Evolutionary conservation across 306 rosid species (phyloP).

Genomic region (Medicago arabica): DNA sequence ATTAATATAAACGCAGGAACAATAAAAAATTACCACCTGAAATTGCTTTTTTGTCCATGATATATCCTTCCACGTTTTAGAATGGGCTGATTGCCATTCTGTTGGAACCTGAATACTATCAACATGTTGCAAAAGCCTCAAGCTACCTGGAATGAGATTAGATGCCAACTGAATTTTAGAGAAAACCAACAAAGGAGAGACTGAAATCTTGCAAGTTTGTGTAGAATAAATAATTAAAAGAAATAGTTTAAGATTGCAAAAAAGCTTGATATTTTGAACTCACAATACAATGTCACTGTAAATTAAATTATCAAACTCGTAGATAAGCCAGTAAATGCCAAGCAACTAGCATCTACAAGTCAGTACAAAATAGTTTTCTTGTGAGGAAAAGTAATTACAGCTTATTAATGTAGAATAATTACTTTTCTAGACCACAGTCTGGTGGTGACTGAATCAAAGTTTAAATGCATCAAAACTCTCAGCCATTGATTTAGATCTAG

Average conservation of each 20-base stretch:
- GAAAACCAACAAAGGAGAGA: slow-evolving; percentile 6
- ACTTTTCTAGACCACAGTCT: background rate
- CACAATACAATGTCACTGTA: background rate
- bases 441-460: slow-evolving; percentile 20
- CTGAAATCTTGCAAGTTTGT: background rate
- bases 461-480: slow-evolving; percentile 24
- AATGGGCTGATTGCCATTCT: slow-evolving; percentile 67
- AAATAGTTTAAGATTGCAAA: slow-evolving; percentile 25
- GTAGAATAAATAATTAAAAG: slow-evolving; percentile 25
- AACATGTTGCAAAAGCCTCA: slow-evolving; percentile 82
- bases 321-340: slow-evolving; percentile 8
- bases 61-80: slow-evolving; percentile 67
- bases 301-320: slow-evolving; percentile 13
- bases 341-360: slow-evolving; percentile 16
- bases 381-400: background rate
- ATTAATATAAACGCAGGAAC: slow-evolving; percentile 26
- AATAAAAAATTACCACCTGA: slow-evolving; percentile 54
- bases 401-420: slow-evolving; percentile 7
- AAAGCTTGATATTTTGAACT: slow-evolving; percentile 12
- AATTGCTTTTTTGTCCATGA: slow-evolving; percentile 73
- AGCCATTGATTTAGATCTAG: slow-evolving; percentile 26
- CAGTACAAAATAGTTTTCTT: background rate
- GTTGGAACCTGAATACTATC: slow-evolving; percentile 66
- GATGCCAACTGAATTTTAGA: slow-evolving; percentile 36
- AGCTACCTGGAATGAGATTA: slow-evolving; percentile 63